phyloP scores from a whole-genome alignment of 306 rosid species.

The Cucurbita ficifolia region DNA sequence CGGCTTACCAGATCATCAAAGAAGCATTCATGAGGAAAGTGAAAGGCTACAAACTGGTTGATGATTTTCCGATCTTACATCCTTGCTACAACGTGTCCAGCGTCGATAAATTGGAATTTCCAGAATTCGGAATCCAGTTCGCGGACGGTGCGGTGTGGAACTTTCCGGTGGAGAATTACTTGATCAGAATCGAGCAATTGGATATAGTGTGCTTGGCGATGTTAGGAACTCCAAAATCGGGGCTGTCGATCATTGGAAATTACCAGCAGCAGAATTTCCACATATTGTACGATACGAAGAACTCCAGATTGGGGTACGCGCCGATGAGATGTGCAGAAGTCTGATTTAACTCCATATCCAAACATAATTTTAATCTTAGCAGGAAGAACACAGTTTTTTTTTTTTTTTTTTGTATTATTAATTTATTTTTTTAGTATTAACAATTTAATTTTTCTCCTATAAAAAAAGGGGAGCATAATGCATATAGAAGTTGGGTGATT shows the following conservation, averaged over 20 bases:
- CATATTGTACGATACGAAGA: constrained; percentile 65
- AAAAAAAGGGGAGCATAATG: neutral
- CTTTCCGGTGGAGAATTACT: constrained; percentile 84
- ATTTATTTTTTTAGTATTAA: neutral
- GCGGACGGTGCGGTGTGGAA: constrained; percentile 81
- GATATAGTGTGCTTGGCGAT: constrained; percentile 71
- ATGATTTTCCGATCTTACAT: constrained; percentile 48
- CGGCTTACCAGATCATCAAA: constrained; percentile 54
- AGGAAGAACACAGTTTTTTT: neutral
- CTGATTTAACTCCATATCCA: neutral
- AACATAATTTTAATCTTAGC: neutral
- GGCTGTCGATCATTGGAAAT: constrained; percentile 80
- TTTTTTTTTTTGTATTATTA: neutral
- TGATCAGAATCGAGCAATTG: constrained; percentile 54
- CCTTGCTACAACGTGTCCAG: constrained; percentile 95
- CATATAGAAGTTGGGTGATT: neutral
- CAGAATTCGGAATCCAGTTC: constrained; percentile 59
- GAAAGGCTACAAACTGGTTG: constrained; percentile 38
- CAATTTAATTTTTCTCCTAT: neutral
- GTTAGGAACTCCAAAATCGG: constrained; percentile 52
- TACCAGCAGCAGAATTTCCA: constrained; percentile 98
- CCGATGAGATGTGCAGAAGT: constrained; percentile 84
- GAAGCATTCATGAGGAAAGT: constrained; percentile 49
- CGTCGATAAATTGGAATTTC: constrained; percentile 52
- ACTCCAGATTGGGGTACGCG: constrained; percentile 77